These are phyloP conservation scores for Umbelopsis sp. DNA, from an alignment of 371 early-diverging fungal genomes.

Conservation along the genomic window DNA sequence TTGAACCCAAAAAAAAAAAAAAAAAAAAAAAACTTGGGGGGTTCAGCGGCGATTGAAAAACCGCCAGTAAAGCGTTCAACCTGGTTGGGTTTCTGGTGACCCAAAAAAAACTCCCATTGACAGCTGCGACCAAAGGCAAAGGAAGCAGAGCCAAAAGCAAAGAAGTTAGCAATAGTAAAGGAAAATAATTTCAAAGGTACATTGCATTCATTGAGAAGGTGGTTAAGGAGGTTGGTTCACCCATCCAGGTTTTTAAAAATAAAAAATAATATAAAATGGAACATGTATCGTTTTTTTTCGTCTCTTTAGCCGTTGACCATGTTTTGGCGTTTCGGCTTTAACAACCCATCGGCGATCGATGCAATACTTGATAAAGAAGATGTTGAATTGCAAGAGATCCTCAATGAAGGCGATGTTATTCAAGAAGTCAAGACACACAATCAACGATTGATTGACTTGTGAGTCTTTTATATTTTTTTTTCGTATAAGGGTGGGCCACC, in stretches of 20 bases:
- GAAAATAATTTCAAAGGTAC: no score
- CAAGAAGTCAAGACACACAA: slow-evolving; percentile 88
- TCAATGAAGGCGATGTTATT: slow-evolving; percentile 83
- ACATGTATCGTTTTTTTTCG: neutral
- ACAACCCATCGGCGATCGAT: slow-evolving; percentile 76
- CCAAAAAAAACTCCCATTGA: no score
- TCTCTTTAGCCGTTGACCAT: slow-evolving; percentile 35
- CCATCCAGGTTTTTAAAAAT: no score
- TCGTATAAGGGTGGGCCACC: neutral
- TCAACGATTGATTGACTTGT: slow-evolving; percentile 83
- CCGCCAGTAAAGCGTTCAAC: no score
- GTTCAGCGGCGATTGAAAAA: neutral
- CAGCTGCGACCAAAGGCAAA: no score
- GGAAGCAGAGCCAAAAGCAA: no score
- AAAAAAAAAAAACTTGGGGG: neutral
- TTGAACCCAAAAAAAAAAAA: neutral
- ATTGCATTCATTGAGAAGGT: no score
- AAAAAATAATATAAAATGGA: neutral
- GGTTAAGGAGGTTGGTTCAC: no score
- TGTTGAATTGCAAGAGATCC: slow-evolving; percentile 73
- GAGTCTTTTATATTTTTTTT: slow-evolving; percentile 36
- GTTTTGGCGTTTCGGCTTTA: slow-evolving; percentile 87
- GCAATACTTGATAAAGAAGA: slow-evolving; percentile 78
- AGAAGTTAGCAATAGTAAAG: no score
- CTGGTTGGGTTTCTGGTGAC: no score